Percentiles rank a stretch among this genome's conserved stretches.
Conservation (phyloP, 139 green algal species). For the Asterochloris sp. region DNA sequence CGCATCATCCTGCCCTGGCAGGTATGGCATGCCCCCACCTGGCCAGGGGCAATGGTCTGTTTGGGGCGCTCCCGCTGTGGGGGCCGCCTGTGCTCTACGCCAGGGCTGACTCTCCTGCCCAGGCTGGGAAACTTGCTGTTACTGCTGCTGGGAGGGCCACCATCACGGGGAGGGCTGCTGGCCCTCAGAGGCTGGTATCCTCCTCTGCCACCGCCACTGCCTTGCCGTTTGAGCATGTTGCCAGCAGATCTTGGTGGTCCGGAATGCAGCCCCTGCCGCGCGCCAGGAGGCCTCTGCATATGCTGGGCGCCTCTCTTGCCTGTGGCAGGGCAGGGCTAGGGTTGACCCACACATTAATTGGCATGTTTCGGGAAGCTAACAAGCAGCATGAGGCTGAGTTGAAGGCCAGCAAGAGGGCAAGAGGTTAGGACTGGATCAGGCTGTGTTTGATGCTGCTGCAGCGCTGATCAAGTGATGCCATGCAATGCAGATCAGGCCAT, state of each 20-base stretch:
- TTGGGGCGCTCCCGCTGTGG: constrained; percentile 5
- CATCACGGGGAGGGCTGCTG: neutral
- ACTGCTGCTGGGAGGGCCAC: neutral
- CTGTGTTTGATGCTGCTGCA: neutral
- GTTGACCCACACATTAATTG: no score
- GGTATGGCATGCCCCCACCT: neutral
- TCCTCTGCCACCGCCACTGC: no score
- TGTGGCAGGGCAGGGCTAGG: neutral
- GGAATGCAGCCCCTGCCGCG: neutral
- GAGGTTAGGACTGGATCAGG: no score
- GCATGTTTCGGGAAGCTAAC: no score
- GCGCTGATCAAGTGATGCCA: neutral
- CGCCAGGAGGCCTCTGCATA: neutral
- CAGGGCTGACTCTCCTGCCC: constrained; percentile 9
- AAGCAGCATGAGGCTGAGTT: no score
- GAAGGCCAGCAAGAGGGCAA: no score
- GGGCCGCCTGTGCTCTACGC: constrained; percentile 6
- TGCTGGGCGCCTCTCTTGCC: neutral
- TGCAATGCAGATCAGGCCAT: neutral
- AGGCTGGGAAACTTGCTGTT: constrained; percentile 3
- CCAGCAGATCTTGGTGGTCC: no score
- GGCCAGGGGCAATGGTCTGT: constrained; percentile 22
- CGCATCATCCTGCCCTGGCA: neutral
- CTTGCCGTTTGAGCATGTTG: no score
- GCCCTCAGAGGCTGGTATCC: constrained; percentile 6